These are phyloP conservation scores for Trypethelium eluteriae DNA, from an alignment of 495 filamentous ascomycete species.

Conservation along the genomic window DNA sequence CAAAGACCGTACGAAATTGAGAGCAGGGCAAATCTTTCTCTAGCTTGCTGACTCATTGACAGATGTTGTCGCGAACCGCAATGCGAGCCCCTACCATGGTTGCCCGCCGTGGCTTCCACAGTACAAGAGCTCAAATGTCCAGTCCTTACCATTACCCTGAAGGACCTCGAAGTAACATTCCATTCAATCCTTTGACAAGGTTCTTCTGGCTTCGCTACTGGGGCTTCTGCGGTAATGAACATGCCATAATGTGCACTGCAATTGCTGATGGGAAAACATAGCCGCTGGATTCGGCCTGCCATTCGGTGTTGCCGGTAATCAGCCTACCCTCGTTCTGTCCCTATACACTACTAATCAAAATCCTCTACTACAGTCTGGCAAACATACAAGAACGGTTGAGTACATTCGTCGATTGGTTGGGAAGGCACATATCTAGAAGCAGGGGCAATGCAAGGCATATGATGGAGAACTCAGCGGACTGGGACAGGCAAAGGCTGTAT, in stretches of 20 bases:
- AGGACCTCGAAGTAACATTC: conserved; percentile 86
- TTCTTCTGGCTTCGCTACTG: conserved; percentile 79
- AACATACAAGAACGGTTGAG: conserved; percentile 55
- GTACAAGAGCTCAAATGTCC: conserved; percentile 74
- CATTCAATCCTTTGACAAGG: conserved; percentile 88
- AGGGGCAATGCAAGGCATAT: neutral
- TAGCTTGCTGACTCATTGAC: neutral
- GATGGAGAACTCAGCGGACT: neutral
- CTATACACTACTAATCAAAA: conserved; percentile 23
- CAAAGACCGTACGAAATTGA: neutral
- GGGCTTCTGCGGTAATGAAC: conserved; percentile 60
- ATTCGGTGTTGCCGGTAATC: conserved; percentile 70
- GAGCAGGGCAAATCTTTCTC: neutral
- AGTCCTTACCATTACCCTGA: conserved; percentile 98
- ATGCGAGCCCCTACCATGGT: conserved; percentile 58
- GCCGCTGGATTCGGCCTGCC: conserved; percentile 69
- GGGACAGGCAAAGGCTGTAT: conserved; percentile 1
- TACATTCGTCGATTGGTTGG: neutral
- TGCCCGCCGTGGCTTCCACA: conserved; percentile 88
- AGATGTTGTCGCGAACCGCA: conserved; percentile 84
- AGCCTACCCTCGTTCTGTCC: neutral
- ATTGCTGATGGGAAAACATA: conserved; percentile 32
- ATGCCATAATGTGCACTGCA: neutral
- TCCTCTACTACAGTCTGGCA: conserved; percentile 63
- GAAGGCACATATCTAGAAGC: neutral